Evolutionary conservation across 2,329 filamentous ascomycete species (phyloP).

Genomic region (Sordariomycetes sp.): DNA sequence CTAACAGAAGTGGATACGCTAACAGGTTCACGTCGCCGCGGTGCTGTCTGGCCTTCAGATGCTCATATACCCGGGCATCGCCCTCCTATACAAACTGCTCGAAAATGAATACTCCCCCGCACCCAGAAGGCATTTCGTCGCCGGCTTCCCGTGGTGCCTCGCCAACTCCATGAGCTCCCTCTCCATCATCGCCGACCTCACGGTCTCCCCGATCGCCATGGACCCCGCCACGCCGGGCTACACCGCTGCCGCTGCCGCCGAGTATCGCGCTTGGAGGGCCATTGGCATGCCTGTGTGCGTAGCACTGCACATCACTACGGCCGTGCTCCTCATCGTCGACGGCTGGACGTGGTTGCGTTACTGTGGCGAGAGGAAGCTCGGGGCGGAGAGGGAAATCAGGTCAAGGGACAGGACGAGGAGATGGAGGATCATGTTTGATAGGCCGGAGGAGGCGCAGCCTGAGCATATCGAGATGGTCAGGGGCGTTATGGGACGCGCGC

Average conservation of each 20-base stretch:
- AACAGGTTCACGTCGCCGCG: background rate
- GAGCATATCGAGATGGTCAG: background rate
- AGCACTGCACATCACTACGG: background rate
- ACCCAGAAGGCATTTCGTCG: background rate
- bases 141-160: background rate
- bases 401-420: background rate
- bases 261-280: background rate
- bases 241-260: background rate
- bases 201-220: background rate
- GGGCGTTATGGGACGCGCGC: background rate
- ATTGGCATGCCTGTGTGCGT: background rate
- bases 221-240: background rate
- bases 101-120: no score
- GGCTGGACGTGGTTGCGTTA: background rate
- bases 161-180: background rate
- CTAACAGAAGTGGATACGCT: background rate
- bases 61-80: background rate
- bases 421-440: background rate
- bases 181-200: background rate
- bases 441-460: background rate
- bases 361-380: background rate
- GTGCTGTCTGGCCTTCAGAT: background rate
- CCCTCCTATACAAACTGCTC: background rate
- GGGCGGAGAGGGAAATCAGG: background rate
- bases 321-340: background rate